Evolutionary conservation across 768 basidiomycete species (phyloP), one percentile per base, ranked within the genome.

Genomic region (Phanerochaete carnosa): DNA sequence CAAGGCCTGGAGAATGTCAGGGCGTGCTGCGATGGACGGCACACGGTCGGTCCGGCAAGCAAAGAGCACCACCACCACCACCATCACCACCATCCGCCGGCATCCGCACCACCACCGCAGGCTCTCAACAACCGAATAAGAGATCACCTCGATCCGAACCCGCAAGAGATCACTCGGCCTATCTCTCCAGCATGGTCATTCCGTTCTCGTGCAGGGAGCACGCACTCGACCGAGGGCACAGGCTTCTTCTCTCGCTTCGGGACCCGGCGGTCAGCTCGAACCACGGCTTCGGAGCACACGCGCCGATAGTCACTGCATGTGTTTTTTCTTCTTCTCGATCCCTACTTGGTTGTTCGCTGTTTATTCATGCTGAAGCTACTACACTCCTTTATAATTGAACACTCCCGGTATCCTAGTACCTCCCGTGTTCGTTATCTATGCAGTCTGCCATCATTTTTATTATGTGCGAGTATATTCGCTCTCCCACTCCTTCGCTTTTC

Each of bases 1-100:
- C 95, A 98, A 68, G 95, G 94, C 0, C 73, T 98, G 57, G 95
- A 98, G 77, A 98, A 98, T 68, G 95, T 98, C 23, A 83, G 96
- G 25, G 94, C 90, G 1, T 94, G 92, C 71, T 94, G 92, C 67
- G 91, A 93, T 70, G 92, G 92, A 22, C 80, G 85, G 55, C 93
- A 95, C 73, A 94, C 92, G 1, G 91, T 95, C 19, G 91, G 92
- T 0, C 83, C 81, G 61, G 76, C 79, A 37, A 81, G 79, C 30
- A 79, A 81, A 16, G 75, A 76, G 43, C 80, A 83, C 52, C 83
- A 85, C 56, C 87, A 86, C 49, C 86, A 85, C 28, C 84, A 86
- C 37, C 83, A 85, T 51, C 77, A 82, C 57, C 76, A 81, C 62
- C 77, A 83, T 57, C 73, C 64, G 59, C 63, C 64, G 32, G 66